These are phyloP conservation scores for Hypoxylon sp. DNA, from an alignment of 2,329 filamentous ascomycete genomes.

Conservation along the genomic window DNA sequence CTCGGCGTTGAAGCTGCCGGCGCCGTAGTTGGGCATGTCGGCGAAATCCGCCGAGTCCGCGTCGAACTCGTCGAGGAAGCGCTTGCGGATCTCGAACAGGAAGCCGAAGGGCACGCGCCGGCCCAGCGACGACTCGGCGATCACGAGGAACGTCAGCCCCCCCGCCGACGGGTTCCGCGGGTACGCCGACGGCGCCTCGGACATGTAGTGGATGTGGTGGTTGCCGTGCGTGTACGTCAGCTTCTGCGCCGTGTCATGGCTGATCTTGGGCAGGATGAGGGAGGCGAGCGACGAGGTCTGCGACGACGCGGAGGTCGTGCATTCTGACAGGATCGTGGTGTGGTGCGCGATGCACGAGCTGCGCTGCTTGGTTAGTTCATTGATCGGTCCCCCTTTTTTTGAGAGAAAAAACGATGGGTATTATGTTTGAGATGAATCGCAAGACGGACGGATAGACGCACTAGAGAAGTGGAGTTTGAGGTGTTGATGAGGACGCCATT, in stretches of 20 bases:
- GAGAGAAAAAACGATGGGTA: conserved; percentile 25
- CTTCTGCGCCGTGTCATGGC: conserved; percentile 81
- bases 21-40: conserved; percentile 86
- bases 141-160: conserved; percentile 89
- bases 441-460: too few species aligned
- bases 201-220: conserved; percentile 95
- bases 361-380: conserved; percentile 33
- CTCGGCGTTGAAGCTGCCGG: conserved; percentile 83
- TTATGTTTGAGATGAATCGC: too few species aligned
- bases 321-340: conserved; percentile 91
- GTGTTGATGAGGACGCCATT: conserved; percentile 77
- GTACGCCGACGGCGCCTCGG: conserved; percentile 78
- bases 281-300: conserved; percentile 88
- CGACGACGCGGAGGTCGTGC: conserved; percentile 84
- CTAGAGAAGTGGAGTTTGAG: conserved; percentile 77
- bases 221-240: conserved; percentile 92
- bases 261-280: conserved; percentile 94
- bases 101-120: conserved; percentile 93
- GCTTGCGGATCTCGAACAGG: conserved; percentile 87
- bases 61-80: conserved; percentile 78
- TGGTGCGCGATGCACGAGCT: conserved; percentile 95
- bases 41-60: conserved; percentile 74
- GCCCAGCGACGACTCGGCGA: conserved; percentile 81
- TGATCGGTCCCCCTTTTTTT: conserved; percentile 5
- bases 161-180: conserved; percentile 69